phyloP scores from a whole-genome alignment of 78 protist genomes.

The Dictyostelium purpureum region DNA sequence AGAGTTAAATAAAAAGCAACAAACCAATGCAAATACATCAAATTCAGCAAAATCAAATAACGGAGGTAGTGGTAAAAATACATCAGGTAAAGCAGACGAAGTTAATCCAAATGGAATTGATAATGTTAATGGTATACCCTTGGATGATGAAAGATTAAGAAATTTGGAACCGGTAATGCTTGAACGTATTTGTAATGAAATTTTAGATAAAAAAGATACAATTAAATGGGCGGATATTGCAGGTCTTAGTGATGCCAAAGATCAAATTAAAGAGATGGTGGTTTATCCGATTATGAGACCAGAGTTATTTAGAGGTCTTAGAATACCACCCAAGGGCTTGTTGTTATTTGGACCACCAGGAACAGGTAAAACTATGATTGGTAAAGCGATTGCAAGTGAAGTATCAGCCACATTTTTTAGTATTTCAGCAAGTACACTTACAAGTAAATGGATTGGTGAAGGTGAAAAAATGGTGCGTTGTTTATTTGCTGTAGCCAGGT shows the following conservation, averaged over 20 bases:
- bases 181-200: constrained; percentile 70
- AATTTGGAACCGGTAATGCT: constrained; percentile 56
- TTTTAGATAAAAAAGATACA: constrained; percentile 7
- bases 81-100: constrained; percentile 21
- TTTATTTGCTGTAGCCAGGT: constrained; percentile 89
- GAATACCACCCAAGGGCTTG: constrained; percentile 83
- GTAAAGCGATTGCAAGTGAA: constrained; percentile 97
- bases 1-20: constrained; percentile 8
- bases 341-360: constrained; percentile 91
- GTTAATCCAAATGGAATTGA: constrained; percentile 58
- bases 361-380: constrained; percentile 87
- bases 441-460: constrained; percentile 91
- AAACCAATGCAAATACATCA: background rate
- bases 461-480: constrained; percentile 91
- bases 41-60: background rate
- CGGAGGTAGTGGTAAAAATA: background rate
- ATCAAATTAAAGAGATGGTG: constrained; percentile 66
- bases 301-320: constrained; percentile 75
- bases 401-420: constrained; percentile 96
- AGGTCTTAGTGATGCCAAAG: constrained; percentile 79
- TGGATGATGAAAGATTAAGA: constrained; percentile 62
- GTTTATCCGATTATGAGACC: constrained; percentile 78
- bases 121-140: constrained; percentile 66
- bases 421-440: constrained; percentile 93
- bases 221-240: constrained; percentile 66